phyloP scores from a whole-genome alignment of 495 filamentous ascomycete species.

The Lasiosphaeriaceae sp. region DNA sequence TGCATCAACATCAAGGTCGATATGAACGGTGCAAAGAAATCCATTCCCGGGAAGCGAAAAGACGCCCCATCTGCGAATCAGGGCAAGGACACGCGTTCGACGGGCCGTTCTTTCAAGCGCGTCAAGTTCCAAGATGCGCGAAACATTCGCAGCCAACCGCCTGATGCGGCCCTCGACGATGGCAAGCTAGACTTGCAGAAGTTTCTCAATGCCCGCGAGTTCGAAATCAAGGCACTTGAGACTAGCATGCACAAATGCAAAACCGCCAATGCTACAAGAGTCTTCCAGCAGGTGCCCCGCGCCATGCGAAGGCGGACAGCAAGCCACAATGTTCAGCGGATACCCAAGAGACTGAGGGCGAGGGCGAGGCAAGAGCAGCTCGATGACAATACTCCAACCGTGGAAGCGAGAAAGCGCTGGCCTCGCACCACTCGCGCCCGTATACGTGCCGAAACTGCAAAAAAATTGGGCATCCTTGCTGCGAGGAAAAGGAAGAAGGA shows the following conservation, averaged over 20 bases:
- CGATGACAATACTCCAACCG: slow-evolving; percentile 88
- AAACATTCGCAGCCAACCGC: slow-evolving; percentile 65
- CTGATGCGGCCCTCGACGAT: slow-evolving; percentile 66
- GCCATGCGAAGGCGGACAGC: slow-evolving; percentile 81
- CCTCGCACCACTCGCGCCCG: slow-evolving; percentile 63
- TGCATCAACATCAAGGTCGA: neutral
- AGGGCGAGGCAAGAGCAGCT: slow-evolving; percentile 77
- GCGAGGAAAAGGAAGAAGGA: slow-evolving; percentile 53
- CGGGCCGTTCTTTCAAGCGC: slow-evolving; percentile 38
- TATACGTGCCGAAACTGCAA: slow-evolving; percentile 78
- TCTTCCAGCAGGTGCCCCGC: slow-evolving; percentile 86
- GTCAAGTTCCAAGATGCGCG: slow-evolving; percentile 65
- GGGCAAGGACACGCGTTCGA: slow-evolving; percentile 9
- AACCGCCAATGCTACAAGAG: slow-evolving; percentile 61
- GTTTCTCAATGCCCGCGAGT: slow-evolving; percentile 80
- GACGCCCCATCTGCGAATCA: slow-evolving; percentile 10
- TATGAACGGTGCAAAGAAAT: slow-evolving; percentile 9
- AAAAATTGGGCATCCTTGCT: slow-evolving; percentile 63
- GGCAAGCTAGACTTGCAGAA: slow-evolving; percentile 75
- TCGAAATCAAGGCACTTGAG: slow-evolving; percentile 83
- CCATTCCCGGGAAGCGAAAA: slow-evolving; percentile 13
- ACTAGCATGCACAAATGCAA: slow-evolving; percentile 71
- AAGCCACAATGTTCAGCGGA: slow-evolving; percentile 88
- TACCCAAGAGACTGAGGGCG: slow-evolving; percentile 72
- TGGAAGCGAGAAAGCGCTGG: slow-evolving; percentile 66